Evolutionary conservation across 768 basidiomycete genomes (phyloP), one percentile per base, ranked within the genome.

Genomic region (Kwoniella dendrophila): DNA sequence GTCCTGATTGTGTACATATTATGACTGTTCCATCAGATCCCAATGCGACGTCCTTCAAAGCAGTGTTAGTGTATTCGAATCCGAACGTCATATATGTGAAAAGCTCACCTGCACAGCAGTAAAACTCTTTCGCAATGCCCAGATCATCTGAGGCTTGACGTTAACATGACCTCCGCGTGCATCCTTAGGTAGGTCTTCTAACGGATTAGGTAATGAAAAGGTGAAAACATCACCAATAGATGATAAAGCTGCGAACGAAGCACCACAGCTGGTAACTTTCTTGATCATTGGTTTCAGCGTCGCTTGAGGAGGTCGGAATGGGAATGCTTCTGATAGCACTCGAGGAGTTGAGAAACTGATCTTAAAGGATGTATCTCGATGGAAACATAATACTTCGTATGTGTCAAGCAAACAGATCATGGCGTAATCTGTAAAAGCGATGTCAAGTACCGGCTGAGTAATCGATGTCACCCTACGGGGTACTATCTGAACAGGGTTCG

Each of bases 1-100:
- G 93, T 0, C 95, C 95, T 3, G 95, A 94, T 64, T 89, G 86
- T 1, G 95, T 98, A 80, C 91, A 96, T 47, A 98, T 84, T 73
- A 96, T 88, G 72, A 96, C 85, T 16, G 88, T 85, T 3, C 93
- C 91, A 66, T 96, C 92, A 0, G 86, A 82, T 20, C 92, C 91
- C 14, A 97, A 82, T 0, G 92, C 92, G 8, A 95, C 89, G 69
- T 98, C 95, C 87, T 89, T 64, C 34, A 30, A 27, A 40, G n/a
- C 8, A 26, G 27, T 59, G 43, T 43, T n/a, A 63, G 29, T n/a
- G 41, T 7, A 16, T 16, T 18, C 20, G 20, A 26, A 40, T 0
- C 27, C 14, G 16, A 30, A 18, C 16, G 36, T 41, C 11, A 30
- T 12, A 18, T 10, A 12, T 26, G 36, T 33, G 7, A 43, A 12